phyloP scores from a whole-genome alignment of 2,329 filamentous ascomycete genomes.

The Xylariales sp. region DNA sequence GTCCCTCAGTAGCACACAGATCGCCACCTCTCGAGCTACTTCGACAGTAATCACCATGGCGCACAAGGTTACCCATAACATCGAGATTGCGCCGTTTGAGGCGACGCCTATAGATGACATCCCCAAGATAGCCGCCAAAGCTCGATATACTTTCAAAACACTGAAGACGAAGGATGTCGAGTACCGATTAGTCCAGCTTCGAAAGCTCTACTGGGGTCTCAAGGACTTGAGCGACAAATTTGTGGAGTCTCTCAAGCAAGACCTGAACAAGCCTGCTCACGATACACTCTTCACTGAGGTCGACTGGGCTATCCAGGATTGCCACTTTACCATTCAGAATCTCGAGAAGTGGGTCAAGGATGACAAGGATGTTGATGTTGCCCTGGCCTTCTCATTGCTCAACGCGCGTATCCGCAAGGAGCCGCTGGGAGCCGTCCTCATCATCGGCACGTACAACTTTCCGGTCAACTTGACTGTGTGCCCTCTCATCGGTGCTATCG shows the following conservation, averaged over 20 bases:
- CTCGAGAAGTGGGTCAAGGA: slow-evolving; percentile 80
- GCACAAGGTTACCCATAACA: slow-evolving; percentile 36
- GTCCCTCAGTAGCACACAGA: too few relatives aligned
- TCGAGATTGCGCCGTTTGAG: slow-evolving; percentile 46
- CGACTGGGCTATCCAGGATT: slow-evolving; percentile 75
- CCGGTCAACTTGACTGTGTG: slow-evolving; percentile 76
- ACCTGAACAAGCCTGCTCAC: slow-evolving; percentile 72
- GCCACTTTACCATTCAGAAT: slow-evolving; percentile 71
- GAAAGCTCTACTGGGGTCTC: slow-evolving; percentile 91
- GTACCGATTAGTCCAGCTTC: slow-evolving; percentile 80
- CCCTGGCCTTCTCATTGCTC: slow-evolving; percentile 63
- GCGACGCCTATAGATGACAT: slow-evolving; percentile 65
- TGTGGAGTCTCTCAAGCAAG: slow-evolving; percentile 67
- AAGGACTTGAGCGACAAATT: slow-evolving; percentile 72
- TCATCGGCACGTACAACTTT: slow-evolving; percentile 94
- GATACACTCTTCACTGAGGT: slow-evolving; percentile 74
- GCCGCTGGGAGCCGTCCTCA: slow-evolving; percentile 74
- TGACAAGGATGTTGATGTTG: slow-evolving; percentile 67
- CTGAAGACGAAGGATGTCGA: slow-evolving; percentile 78
- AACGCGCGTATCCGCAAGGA: slow-evolving; percentile 79
- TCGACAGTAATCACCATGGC: too few relatives aligned
- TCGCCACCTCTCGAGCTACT: too few relatives aligned
- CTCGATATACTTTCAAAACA: slow-evolving; percentile 67
- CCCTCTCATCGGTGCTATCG: slow-evolving; percentile 83
- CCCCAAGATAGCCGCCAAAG: slow-evolving; percentile 50